Conservation (phyloP, 2,329 filamentous ascomycete species). For the Ampelomyces quisqualis region DNA sequence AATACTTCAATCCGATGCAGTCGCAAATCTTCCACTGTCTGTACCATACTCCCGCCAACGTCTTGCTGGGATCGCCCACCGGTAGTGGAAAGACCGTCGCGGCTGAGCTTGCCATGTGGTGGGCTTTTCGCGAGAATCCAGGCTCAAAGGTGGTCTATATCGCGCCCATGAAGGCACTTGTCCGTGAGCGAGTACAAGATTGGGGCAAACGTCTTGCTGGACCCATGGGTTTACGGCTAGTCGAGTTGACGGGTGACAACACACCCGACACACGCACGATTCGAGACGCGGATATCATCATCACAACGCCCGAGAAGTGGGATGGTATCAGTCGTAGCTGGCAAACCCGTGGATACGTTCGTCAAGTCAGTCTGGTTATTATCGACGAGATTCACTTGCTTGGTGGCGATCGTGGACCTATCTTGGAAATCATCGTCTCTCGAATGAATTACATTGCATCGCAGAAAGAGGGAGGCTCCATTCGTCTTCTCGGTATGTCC, state of each 20-base stretch:
- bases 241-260: slow-evolving; percentile 96
- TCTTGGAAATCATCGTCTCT: slow-evolving; percentile 91
- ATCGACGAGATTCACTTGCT: slow-evolving; percentile 98
- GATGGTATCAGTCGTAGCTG: slow-evolving; percentile 98
- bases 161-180: slow-evolving; percentile 97
- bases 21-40: slow-evolving; percentile 97
- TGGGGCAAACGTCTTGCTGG: slow-evolving; percentile 81
- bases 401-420: slow-evolving; percentile 94
- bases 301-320: slow-evolving; percentile 99
- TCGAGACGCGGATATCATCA: slow-evolving; percentile 92
- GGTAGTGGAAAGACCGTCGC: slow-evolving; percentile 98
- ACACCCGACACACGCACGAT: slow-evolving; percentile 96
- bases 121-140: slow-evolving; percentile 91
- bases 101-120: slow-evolving; percentile 98
- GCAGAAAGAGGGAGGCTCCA: slow-evolving; percentile 79
- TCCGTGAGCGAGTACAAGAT: slow-evolving; percentile 93
- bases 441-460: slow-evolving; percentile 99
- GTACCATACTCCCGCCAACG: slow-evolving; percentile 89
- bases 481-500: slow-evolving; percentile 96
- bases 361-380: slow-evolving; percentile 91
- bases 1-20: slow-evolving; percentile 99
- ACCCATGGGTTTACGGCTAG: slow-evolving; percentile 83
- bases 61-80: slow-evolving; percentile 91
- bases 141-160: slow-evolving; percentile 99
- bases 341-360: slow-evolving; percentile 95